Conservation (phyloP, 441 rosid genomes). For the Populus hybrid region DNA sequence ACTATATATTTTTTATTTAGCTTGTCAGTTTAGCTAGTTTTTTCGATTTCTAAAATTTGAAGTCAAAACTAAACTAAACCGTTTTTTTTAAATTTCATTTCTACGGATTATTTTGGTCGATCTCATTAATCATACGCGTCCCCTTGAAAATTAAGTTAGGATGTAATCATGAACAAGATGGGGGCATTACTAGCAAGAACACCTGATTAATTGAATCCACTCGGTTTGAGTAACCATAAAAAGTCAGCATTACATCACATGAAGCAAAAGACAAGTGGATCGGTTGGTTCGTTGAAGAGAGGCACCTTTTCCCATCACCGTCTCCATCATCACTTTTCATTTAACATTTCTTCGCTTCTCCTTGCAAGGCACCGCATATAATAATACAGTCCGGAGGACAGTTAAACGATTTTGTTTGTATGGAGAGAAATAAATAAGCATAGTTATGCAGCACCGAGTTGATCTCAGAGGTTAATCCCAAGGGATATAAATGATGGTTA, state of each 20-base stretch:
- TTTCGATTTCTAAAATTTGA: not conserved
- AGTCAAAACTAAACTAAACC: not conserved
- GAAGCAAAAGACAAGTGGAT: not conserved
- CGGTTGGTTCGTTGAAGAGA: not conserved
- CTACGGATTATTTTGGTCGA: not conserved
- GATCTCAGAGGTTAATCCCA: too few species aligned
- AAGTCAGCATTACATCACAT: not conserved
- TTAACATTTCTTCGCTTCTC: not conserved
- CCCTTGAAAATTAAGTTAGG: not conserved
- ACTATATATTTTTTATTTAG: too few species aligned
- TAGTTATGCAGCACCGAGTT: not conserved
- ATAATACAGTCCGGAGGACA: not conserved
- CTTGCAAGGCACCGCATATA: not conserved
- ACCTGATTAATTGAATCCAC: not conserved
- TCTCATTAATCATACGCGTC: not conserved
- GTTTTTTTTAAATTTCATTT: too few species aligned
- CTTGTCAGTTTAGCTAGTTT: not conserved
- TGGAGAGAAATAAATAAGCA: not conserved
- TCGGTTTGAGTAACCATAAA: not conserved
- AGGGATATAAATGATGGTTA: too few species aligned
- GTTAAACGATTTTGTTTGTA: not conserved
- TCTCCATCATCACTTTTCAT: not conserved
- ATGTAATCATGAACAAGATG: not conserved
- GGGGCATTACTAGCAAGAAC: not conserved
- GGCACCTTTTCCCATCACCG: not conserved